These are phyloP conservation scores for Onygena corvina DNA, from an alignment of 2,329 filamentous ascomycete genomes.

Conservation along the genomic window DNA sequence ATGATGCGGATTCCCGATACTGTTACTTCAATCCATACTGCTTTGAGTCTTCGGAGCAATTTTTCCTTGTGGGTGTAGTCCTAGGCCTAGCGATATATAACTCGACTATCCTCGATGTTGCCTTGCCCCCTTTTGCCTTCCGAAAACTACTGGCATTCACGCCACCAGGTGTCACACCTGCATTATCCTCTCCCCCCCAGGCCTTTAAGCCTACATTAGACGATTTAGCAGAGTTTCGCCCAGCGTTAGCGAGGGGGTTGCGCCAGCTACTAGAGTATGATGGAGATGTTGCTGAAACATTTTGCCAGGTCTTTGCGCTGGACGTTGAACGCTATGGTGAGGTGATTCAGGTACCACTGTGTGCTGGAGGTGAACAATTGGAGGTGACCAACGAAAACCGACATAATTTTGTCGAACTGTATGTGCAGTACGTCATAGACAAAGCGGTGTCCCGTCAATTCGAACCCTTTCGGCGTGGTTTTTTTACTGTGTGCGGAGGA, in stretches of 20 bases:
- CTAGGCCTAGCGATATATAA: conserved; percentile 89
- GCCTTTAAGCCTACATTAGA: conserved; percentile 62
- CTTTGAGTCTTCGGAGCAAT: conserved; percentile 84
- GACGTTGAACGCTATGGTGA: conserved; percentile 67
- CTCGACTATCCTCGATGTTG: conserved; percentile 80
- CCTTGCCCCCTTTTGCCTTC: conserved; percentile 78
- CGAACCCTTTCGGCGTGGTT: conserved; percentile 85
- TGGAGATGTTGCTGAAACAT: conserved; percentile 68
- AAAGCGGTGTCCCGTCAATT: conserved; percentile 68
- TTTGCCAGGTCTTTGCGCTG: conserved; percentile 70
- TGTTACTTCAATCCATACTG: conserved; percentile 90
- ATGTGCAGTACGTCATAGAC: conserved; percentile 69
- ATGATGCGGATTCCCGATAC: conserved; percentile 78
- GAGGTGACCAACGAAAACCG: conserved; percentile 75
- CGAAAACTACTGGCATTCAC: conserved; percentile 71
- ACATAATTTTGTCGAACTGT: conserved; percentile 74
- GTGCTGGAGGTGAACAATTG: conserved; percentile 57
- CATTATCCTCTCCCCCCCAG: conserved; percentile 44
- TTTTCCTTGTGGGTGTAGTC: conserved; percentile 77
- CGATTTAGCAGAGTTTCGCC: conserved; percentile 72
- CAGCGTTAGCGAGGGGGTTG: conserved; percentile 61
- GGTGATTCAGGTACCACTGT: conserved; percentile 55
- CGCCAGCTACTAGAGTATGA: conserved; percentile 68
- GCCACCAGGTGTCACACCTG: conserved; percentile 46
- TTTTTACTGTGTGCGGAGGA: conserved; percentile 81